Evolutionary conservation across 257 asterid genomes (phyloP).

Genomic region (Cynanchum wilfordii): DNA sequence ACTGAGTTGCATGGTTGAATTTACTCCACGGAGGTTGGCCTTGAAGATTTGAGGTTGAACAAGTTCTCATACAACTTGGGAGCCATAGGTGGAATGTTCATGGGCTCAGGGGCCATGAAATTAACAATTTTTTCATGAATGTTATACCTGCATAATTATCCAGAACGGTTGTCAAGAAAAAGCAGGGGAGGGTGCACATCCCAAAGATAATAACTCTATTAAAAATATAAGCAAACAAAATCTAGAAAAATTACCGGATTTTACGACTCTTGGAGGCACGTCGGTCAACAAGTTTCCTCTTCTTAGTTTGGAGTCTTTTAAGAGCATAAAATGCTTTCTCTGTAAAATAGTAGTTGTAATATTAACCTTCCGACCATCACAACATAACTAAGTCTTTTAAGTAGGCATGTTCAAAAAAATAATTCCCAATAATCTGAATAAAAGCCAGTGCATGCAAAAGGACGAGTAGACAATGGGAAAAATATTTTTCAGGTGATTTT

Average conservation of each 20-base stretch:
- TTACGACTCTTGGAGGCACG: slow-evolving; percentile 96
- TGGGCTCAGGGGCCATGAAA: slow-evolving; percentile 76
- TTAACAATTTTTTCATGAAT: slow-evolving; percentile 88
- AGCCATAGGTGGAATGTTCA: slow-evolving; percentile 55
- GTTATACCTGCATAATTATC: slow-evolving; percentile 53
- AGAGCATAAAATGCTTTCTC: slow-evolving; percentile 76
- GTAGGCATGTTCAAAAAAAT: neutral
- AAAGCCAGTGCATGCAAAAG: neutral
- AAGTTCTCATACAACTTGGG: slow-evolving; percentile 51
- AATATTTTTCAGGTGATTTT: neutral
- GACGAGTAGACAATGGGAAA: neutral
- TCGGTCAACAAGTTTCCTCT: slow-evolving; percentile 81
- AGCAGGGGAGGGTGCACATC: too few species aligned
- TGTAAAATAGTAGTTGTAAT: slow-evolving; percentile 24
- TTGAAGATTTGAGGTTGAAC: slow-evolving; percentile 58
- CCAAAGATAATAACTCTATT: neutral
- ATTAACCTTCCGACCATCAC: neutral
- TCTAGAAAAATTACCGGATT: slow-evolving; percentile 49
- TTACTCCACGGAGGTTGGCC: slow-evolving; percentile 29
- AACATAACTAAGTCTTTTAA: neutral
- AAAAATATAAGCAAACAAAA: neutral
- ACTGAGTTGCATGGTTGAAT: neutral
- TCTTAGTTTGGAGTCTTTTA: slow-evolving; percentile 74
- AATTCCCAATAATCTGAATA: neutral
- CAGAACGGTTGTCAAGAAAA: neutral